A percentile compares a stretch with the other conserved stretches of the same genome.
phyloP scores from a whole-genome alignment of 768 basidiomycete genomes.

The Paxillus ammoniavirescens region DNA sequence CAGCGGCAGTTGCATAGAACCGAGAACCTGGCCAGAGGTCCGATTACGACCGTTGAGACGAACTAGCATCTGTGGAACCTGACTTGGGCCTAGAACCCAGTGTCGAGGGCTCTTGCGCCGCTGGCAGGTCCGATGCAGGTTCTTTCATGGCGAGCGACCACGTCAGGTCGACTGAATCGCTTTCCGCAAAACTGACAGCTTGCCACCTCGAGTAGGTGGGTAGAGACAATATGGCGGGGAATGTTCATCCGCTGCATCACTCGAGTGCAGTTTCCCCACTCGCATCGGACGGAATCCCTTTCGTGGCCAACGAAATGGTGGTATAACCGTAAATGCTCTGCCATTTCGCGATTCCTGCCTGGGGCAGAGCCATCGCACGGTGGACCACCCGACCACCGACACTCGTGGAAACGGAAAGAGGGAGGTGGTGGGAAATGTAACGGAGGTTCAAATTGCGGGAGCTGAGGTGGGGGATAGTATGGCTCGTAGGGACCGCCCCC shows the following conservation, averaged over 20 bases:
- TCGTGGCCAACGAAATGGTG: conserved; percentile 28
- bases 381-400: conserved; percentile 24
- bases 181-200: conserved; percentile 21
- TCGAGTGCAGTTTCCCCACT: conserved; percentile 24
- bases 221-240: conserved; percentile 27
- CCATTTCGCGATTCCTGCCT: conserved; percentile 31
- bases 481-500: not conserved
- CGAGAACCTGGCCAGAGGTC: no score
- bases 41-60: no score
- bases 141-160: conserved; percentile 26
- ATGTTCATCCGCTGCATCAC: conserved; percentile 29
- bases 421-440: not conserved
- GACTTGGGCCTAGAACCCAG: conserved; percentile 2
- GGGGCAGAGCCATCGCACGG: conserved; percentile 22
- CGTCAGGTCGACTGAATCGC: conserved; percentile 26
- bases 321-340: conserved; percentile 19
- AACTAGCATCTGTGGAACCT: not conserved
- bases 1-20: no score
- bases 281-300: conserved; percentile 21
- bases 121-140: conserved; percentile 11
- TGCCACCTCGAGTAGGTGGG: conserved; percentile 25
- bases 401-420: conserved; percentile 11
- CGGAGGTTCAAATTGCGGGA: conserved; percentile 14
- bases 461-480: not conserved
- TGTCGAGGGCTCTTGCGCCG: not conserved